Conservation (phyloP, 805 yeast genomes). For the Wickerhamomyces bovis region DNA sequence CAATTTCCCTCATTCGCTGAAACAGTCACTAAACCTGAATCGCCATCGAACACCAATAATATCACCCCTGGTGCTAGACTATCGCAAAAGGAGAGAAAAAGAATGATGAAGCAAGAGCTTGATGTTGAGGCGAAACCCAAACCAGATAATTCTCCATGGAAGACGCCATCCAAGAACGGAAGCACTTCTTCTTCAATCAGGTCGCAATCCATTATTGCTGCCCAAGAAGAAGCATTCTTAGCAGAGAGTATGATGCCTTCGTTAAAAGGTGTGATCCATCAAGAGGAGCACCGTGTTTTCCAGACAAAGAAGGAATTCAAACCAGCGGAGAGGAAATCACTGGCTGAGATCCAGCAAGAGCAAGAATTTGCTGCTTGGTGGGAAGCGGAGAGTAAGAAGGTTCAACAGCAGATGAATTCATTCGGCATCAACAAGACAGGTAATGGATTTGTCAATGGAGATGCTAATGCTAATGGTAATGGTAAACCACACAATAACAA, state of each 20-base stretch:
- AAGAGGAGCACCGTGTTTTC: constrained; percentile 38
- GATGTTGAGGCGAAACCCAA: constrained; percentile 3
- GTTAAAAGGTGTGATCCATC: constrained; percentile 38
- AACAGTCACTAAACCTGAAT: not conserved
- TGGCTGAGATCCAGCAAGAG: constrained; percentile 73
- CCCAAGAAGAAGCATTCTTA: constrained; percentile 15
- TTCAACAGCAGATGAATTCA: constrained; percentile 39
- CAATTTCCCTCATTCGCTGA: constrained; percentile 3
- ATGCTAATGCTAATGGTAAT: not conserved
- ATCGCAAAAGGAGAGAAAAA: constrained; percentile 58
- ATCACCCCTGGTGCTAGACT: constrained; percentile 9
- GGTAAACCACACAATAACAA: not conserved
- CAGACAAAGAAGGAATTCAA: constrained; percentile 24
- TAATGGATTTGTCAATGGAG: not conserved
- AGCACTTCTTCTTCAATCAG: constrained; percentile 3
- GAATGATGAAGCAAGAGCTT: constrained; percentile 27
- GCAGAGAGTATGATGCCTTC: constrained; percentile 22
- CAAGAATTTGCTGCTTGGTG: constrained; percentile 87
- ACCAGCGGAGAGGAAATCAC: constrained; percentile 29
- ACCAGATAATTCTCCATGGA: constrained; percentile 16
- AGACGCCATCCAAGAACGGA: constrained; percentile 1
- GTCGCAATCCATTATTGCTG: constrained; percentile 14
- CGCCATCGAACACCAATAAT: constrained; percentile 7
- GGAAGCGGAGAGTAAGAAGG: constrained; percentile 67
- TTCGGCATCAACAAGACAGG: not conserved